A percentile compares a stretch with the other conserved stretches of the same genome.
Evolutionary conservation across 2,329 filamentous ascomycete genomes (phyloP).

Genomic region (Clonostachys solani): DNA sequence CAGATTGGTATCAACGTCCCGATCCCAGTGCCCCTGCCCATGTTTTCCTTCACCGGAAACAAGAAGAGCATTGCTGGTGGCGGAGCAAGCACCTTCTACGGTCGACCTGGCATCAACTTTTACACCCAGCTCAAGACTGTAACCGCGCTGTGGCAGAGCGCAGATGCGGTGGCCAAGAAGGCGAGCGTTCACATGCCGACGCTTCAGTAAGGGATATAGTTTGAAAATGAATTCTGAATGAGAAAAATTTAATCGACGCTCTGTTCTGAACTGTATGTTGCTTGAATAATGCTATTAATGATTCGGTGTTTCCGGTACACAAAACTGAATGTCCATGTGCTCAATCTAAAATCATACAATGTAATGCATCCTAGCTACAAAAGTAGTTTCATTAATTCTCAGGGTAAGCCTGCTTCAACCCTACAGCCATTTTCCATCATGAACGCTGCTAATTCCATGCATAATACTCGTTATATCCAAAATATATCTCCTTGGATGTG

Average conservation of each 20-base stretch:
- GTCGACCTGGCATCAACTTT: constrained; percentile 86
- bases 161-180: constrained; percentile 82
- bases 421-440: too few species aligned
- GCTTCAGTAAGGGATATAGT: constrained; percentile 18
- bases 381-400: too few species aligned
- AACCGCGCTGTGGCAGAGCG: constrained; percentile 81
- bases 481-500: neutral
- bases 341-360: too few species aligned
- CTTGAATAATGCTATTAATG: too few species aligned
- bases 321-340: too few species aligned
- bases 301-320: too few species aligned
- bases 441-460: neutral
- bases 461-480: neutral
- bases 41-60: constrained; percentile 71
- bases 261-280: too few species aligned
- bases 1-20: constrained; percentile 85
- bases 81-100: constrained; percentile 92
- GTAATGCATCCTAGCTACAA: too few species aligned
- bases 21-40: constrained; percentile 67
- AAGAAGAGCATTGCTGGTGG: constrained; percentile 92
- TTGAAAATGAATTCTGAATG: neutral
- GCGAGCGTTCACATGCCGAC: constrained; percentile 86
- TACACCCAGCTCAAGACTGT: constrained; percentile 99
- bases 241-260: too few species aligned
- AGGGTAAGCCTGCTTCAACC: too few species aligned